These are phyloP conservation scores for Saturnispora diversa DNA, from an alignment of 805 yeast species.

Conservation along the genomic window DNA sequence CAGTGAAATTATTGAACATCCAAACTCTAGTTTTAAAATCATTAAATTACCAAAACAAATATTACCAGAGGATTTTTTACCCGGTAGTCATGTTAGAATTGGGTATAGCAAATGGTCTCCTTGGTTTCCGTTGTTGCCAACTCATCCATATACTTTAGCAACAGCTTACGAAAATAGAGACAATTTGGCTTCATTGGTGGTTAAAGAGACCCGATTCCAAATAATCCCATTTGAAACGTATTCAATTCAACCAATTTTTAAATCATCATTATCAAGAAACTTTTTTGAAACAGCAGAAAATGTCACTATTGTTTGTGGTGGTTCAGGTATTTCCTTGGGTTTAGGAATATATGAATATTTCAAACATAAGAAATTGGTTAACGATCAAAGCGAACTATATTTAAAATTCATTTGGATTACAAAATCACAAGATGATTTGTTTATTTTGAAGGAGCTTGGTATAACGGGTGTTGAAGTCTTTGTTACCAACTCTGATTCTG, in stretches of 20 bases:
- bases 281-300: conserved; percentile 43
- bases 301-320: conserved; percentile 55
- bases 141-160: conserved; percentile 63
- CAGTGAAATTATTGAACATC: conserved; percentile 16
- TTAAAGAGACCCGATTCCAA: conserved; percentile 35
- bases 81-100: conserved; percentile 55
- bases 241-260: conserved; percentile 34
- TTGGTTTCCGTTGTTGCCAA: conserved; percentile 43
- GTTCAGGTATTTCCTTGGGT: conserved; percentile 64
- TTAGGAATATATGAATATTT: conserved; percentile 43
- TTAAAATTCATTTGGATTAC: conserved; percentile 50
- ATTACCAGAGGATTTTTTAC: conserved; percentile 25
- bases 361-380: conserved; percentile 18
- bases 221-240: conserved; percentile 28
- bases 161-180: conserved; percentile 30
- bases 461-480: conserved; percentile 32
- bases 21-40: conserved; percentile 12
- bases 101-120: conserved; percentile 32
- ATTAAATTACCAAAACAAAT: conserved; percentile 17
- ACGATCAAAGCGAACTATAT: conserved; percentile 23
- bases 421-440: conserved; percentile 38
- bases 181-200: conserved; percentile 34
- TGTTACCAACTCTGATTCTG: conserved; percentile 26
- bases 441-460: conserved; percentile 35
- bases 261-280: conserved; percentile 36